Percentiles rank a stretch among this genome's conserved stretches.
phyloP scores from a whole-genome alignment of 306 rosid species.

The Coriaria nepalensis region DNA sequence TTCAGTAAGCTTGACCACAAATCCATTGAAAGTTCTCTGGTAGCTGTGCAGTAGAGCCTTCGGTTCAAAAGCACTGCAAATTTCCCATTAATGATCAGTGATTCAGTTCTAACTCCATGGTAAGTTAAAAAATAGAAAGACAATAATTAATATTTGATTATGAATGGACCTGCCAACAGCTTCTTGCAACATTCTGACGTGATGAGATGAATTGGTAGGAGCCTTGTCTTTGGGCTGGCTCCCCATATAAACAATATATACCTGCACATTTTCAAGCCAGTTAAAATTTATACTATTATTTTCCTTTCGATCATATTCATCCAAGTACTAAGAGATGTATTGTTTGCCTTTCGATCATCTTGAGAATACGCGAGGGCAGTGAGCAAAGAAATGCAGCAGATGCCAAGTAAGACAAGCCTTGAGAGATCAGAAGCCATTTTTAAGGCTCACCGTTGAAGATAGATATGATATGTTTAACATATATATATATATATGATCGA shows the following conservation, averaged over 20 bases:
- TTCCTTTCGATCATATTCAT: neutral
- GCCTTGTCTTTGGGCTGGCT: slow-evolving; percentile 17
- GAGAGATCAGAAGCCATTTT: neutral
- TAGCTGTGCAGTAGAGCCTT: slow-evolving; percentile 24
- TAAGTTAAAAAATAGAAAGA: too few species aligned
- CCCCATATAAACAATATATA: slow-evolving; percentile 32
- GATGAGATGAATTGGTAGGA: slow-evolving; percentile 15
- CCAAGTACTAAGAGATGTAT: neutral
- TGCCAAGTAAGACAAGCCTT: neutral
- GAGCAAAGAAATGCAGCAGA: neutral
- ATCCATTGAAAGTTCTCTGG: slow-evolving; percentile 28
- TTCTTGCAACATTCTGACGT: slow-evolving; percentile 20
- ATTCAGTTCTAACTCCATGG: neutral
- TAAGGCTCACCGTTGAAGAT: slow-evolving; percentile 1
- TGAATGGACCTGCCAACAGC: slow-evolving; percentile 17
- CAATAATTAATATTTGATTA: too few species aligned
- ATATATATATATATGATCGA: too few species aligned
- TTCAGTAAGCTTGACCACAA: slow-evolving; percentile 17
- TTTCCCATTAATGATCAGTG: neutral
- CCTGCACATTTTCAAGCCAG: slow-evolving; percentile 5
- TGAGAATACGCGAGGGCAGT: neutral
- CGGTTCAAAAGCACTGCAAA: slow-evolving; percentile 2
- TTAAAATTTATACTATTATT: neutral
- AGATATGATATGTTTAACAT: too few species aligned
- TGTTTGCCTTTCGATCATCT: slow-evolving; percentile 18